Evolutionary conservation across 345 rosid genomes (phyloP), one percentile per base, ranked within the genome.

Genomic region (Rhizophora apiculata): DNA sequence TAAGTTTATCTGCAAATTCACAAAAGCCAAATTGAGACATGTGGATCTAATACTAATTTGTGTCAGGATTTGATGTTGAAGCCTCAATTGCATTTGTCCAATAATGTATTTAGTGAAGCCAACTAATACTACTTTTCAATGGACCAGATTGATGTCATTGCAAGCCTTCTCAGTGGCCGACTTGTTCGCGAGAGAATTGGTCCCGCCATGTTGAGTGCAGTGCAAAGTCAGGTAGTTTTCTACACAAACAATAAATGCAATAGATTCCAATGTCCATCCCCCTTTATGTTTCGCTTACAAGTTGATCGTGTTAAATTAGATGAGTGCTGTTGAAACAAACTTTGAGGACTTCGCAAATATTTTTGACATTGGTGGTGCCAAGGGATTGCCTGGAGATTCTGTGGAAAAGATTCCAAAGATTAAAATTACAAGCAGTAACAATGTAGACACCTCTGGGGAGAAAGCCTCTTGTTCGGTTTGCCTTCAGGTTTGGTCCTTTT

Each of bases 121-220:
- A 27, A 73, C 68, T 59, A 37, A 64, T 67, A 61, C 53, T 68
- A 24, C 53, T 60, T 59, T 70, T 73, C 9, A 68, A 65, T 67
- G 76, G 54, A 74, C 77, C 84, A 96, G 99, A 85, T 92, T 75
- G 99, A 96, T 86, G 99, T 96, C 60, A 87, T 96, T 70, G 95
- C 87, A 59, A 96, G 99, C 79, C 99, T 96, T 71, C 81, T 96
- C 20, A 96, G 98, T 46, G 99, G 99, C 54, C 89, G 99, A 73
- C 98, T 96, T 69, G 98, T 96, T 8, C 88, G 99, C 0, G 99
- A 96, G 72, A 86, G 96, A 43, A 90, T 96, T 46, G 99, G 99
- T 74, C 99, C 99, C 2, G 99, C 99, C 0, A 96, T 96, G 99
- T 76, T 96, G 64, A 96, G 97, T 75, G 99, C 99, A 0, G 99